Evolutionary conservation across 768 basidiomycete species (phyloP).

Genomic region (Suillus fuscotomentosus): DNA sequence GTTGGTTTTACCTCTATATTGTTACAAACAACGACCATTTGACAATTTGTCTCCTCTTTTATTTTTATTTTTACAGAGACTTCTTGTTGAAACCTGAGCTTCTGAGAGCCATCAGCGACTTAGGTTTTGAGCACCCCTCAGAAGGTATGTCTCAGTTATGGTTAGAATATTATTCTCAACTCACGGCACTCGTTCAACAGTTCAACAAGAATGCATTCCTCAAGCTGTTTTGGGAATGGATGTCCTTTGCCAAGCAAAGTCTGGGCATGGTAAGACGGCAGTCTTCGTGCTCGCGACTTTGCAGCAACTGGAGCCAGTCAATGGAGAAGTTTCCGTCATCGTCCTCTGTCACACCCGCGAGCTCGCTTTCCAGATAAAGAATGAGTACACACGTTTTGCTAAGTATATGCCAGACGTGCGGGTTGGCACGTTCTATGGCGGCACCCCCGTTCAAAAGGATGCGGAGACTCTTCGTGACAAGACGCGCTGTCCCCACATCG

Average conservation of each 20-base stretch:
- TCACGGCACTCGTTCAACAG: slow-evolving; percentile 39
- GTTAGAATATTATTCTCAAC: not conserved
- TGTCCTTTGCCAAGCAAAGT: slow-evolving; percentile 99
- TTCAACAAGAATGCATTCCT: slow-evolving; percentile 99
- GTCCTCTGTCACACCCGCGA: slow-evolving; percentile 99
- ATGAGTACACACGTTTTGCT: slow-evolving; percentile 98
- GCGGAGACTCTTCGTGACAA: slow-evolving; percentile 93
- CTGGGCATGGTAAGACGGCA: slow-evolving; percentile 97
- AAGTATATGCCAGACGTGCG: slow-evolving; percentile 99
- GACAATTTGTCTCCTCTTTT: not conserved
- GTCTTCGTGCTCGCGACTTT: slow-evolving; percentile 98
- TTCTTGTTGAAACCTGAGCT: slow-evolving; percentile 98
- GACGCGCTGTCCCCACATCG: slow-evolving; percentile 96
- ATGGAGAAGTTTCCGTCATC: slow-evolving; percentile 96
- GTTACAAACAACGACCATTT: no score
- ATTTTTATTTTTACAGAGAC: slow-evolving; percentile 55
- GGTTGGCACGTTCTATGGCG: slow-evolving; percentile 97
- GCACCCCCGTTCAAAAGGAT: slow-evolving; percentile 92
- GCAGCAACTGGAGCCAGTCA: slow-evolving; percentile 97
- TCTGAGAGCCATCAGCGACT: slow-evolving; percentile 94
- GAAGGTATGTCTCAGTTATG: slow-evolving; percentile 64
- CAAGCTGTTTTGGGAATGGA: slow-evolving; percentile 99
- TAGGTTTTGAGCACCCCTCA: slow-evolving; percentile 99
- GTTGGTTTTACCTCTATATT: slow-evolving; percentile 42
- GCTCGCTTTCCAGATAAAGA: slow-evolving; percentile 99